A percentile compares a stretch with the other conserved stretches of the same genome.
Conservation (phyloP, 2,329 filamentous ascomycete genomes). For the Alternaria infectoria region DNA sequence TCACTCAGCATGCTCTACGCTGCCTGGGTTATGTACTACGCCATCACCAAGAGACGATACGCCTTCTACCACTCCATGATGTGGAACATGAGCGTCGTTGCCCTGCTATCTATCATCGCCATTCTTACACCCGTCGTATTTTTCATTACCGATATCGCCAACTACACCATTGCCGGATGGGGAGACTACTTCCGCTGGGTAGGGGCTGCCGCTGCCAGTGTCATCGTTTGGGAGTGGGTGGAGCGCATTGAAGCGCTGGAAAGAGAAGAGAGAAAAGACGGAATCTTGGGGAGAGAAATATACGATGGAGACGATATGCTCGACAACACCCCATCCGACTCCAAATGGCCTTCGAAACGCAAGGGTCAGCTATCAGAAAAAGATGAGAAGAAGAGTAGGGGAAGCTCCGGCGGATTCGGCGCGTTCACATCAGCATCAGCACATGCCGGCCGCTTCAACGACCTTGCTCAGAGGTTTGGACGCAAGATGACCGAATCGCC, state of each 20-base stretch:
- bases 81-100: slow-evolving; percentile 85
- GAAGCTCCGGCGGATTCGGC: slow-evolving; percentile 26
- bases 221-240: slow-evolving; percentile 99
- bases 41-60: slow-evolving; percentile 88
- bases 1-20: slow-evolving; percentile 87
- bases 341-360: slow-evolving; percentile 54
- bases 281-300: slow-evolving; percentile 86
- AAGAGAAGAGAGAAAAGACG: slow-evolving; percentile 91
- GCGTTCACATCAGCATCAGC: slow-evolving; percentile 38
- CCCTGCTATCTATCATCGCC: slow-evolving; percentile 77
- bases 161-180: slow-evolving; percentile 86
- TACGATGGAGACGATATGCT: slow-evolving; percentile 96
- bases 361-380: slow-evolving; percentile 41
- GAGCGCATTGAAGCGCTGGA: slow-evolving; percentile 92
- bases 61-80: slow-evolving; percentile 90
- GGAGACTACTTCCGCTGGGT: slow-evolving; percentile 96
- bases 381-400: slow-evolving; percentile 39
- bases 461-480: slow-evolving; percentile 36
- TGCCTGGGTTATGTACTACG: slow-evolving; percentile 92
- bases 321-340: slow-evolving; percentile 67
- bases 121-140: slow-evolving; percentile 90
- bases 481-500: slow-evolving; percentile 37
- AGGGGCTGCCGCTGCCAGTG: slow-evolving; percentile 90
- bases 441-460: slow-evolving; percentile 31
- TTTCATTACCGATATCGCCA: slow-evolving; percentile 88